A percentile compares a stretch with the other conserved stretches of the same genome.
phyloP scores from a whole-genome alignment of 164 flowering plant genomes.

The Macadamia tetraphylla region DNA sequence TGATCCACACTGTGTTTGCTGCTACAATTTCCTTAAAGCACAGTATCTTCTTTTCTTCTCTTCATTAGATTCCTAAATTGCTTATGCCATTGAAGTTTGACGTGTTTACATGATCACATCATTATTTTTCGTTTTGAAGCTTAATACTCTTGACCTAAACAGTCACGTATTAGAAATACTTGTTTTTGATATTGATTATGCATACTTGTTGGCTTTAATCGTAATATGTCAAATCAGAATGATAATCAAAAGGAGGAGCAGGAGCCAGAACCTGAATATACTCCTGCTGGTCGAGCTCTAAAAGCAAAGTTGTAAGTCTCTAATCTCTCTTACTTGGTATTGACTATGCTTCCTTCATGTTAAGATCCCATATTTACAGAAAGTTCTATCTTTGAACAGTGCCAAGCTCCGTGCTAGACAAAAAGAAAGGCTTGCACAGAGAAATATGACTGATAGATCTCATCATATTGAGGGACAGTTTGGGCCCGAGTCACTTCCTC shows the following conservation, averaged over 20 bases:
- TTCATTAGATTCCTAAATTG: no score
- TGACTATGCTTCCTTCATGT: not conserved
- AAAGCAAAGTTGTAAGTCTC: slow-evolving; percentile 79
- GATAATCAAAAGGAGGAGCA: slow-evolving; percentile 69
- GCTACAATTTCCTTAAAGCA: no score
- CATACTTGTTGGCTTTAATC: slow-evolving; percentile 1
- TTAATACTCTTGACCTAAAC: no score
- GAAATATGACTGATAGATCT: slow-evolving; percentile 34
- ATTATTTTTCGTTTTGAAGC: no score
- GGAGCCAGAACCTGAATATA: slow-evolving; percentile 61
- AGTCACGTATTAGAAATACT: no score
- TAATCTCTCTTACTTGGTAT: not conserved
- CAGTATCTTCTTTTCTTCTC: no score
- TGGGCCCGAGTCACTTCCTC: slow-evolving; percentile 25
- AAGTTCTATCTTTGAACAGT: slow-evolving; percentile 32
- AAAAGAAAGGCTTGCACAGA: slow-evolving; percentile 72
- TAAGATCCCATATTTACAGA: slow-evolving; percentile 1
- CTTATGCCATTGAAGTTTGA: no score
- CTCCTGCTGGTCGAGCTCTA: slow-evolving; percentile 87
- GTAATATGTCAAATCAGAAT: slow-evolving; percentile 40
- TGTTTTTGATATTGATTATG: no score
- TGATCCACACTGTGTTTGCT: no score
- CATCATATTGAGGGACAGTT: slow-evolving; percentile 19
- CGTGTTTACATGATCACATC: no score
- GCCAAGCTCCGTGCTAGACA: slow-evolving; percentile 84